Evolutionary conservation across 2,329 filamentous ascomycete species (phyloP), one percentile per base, ranked within the genome.

Genomic region (Seiridium unicorne): DNA sequence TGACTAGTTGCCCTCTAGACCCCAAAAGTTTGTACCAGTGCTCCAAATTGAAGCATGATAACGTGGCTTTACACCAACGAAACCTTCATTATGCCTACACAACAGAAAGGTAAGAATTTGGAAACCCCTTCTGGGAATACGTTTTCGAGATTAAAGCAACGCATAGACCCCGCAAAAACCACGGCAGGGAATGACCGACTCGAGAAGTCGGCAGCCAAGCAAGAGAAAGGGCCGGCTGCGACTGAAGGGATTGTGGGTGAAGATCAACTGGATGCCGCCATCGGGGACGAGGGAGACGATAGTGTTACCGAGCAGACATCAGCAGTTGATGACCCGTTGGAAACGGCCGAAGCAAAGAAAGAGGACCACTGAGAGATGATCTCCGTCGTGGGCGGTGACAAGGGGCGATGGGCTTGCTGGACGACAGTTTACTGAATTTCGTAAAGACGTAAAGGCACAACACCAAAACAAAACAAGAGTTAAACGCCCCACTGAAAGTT

Each of bases 341-440:
- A 58, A 34, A 51, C 49, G 55, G 55, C 55, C 3, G 55, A 58
- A 36, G 55, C 55, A 3, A 51, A 51, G 36, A 58, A 58, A 36
- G 55, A 58, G 44, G 48, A 38, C 18, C 18, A 26, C 36, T 55
- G 35, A 55, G 31, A 11, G 34, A 34, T 53, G 10, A 48, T 26
- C 18, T 26, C 18, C 18, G 18, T 26, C 18, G 2, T 26, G 18
- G 18, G 18, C 18, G 18, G 18, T 26, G 18, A 26, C 18, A 26
- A 26, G 18, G 18, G 18, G 18, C 18, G 18, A 26, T 26, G 18
- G 18, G 18, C 18, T 26, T 26, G 18, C 18, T 26, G 18, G 18
- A 26, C 18, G 18, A 26, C 18, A 26, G 18, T 26, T 26, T 2
- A 26, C 18, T 26, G 42, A 3, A 44, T 3, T 7, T 11, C 3